Evolutionary conservation across 1,139 yeast genomes (phyloP).

Genomic region (Magnusiomyces suaveolens): DNA sequence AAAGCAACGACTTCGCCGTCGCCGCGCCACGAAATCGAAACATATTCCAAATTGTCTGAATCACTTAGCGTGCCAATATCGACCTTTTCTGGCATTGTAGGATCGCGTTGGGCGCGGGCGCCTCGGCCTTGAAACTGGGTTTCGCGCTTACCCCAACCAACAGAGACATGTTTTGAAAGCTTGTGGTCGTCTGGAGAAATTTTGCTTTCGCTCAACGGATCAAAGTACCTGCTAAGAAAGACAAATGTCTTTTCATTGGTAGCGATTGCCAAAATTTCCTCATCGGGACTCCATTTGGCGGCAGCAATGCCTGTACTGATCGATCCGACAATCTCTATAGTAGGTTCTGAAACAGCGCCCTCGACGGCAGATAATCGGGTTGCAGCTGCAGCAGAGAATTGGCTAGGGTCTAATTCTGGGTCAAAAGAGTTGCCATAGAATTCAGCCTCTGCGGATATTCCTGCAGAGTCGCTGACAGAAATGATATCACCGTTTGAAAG

Average conservation of each 20-base stretch:
- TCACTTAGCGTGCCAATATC: slow-evolving; percentile 57
- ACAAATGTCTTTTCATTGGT: slow-evolving; percentile 45
- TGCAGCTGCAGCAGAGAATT: neutral
- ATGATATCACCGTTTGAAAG: slow-evolving; percentile 41
- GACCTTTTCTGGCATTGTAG: slow-evolving; percentile 72
- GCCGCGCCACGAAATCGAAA: slow-evolving; percentile 79
- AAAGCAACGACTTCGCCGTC: slow-evolving; percentile 81
- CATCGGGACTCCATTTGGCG: slow-evolving; percentile 87
- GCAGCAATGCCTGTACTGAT: slow-evolving; percentile 67
- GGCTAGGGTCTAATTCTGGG: neutral
- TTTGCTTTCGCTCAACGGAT: slow-evolving; percentile 60
- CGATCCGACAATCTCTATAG: slow-evolving; percentile 66
- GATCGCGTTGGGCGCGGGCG: slow-evolving; percentile 73
- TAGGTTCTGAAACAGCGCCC: slow-evolving; percentile 34
- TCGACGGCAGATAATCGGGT: slow-evolving; percentile 31
- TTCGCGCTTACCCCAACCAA: slow-evolving; percentile 97
- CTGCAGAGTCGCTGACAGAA: slow-evolving; percentile 53
- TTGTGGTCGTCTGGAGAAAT: slow-evolving; percentile 56
- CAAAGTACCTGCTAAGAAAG: slow-evolving; percentile 66
- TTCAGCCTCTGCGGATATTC: slow-evolving; percentile 33
- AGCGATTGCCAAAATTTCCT: slow-evolving; percentile 69
- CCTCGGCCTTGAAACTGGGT: slow-evolving; percentile 96
- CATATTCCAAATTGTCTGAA: slow-evolving; percentile 39
- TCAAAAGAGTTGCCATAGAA: slow-evolving; percentile 30
- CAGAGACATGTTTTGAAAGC: slow-evolving; percentile 78